Evolutionary conservation across 2,329 filamentous ascomycete species (phyloP).

Genomic region (Geosmithia flava): DNA sequence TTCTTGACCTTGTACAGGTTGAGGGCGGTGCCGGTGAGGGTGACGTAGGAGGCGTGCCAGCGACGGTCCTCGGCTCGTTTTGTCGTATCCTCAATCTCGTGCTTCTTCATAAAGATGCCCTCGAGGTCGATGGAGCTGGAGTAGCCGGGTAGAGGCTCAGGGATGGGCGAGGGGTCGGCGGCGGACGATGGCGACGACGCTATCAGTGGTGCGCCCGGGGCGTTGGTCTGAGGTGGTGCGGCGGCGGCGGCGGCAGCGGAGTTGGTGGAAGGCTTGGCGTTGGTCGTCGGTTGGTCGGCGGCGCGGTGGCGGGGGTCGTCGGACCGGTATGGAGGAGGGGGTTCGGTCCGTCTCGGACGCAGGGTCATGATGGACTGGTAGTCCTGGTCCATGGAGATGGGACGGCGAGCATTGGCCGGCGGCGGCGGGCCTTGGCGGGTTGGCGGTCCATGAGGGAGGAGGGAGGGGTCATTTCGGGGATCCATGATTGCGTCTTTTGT

Average conservation of each 20-base stretch:
- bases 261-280: too few relatives aligned
- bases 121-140: slow-evolving; percentile 42
- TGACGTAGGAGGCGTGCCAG: slow-evolving; percentile 51
- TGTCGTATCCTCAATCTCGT: slow-evolving; percentile 54
- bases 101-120: slow-evolving; percentile 48
- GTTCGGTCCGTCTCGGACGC: slow-evolving; percentile 27
- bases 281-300: too few relatives aligned
- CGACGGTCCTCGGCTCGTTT: slow-evolving; percentile 48
- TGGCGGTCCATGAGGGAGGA: slow-evolving; percentile 19
- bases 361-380: slow-evolving; percentile 39
- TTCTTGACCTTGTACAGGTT: slow-evolving; percentile 52
- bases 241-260: too few relatives aligned
- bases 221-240: neutral
- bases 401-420: slow-evolving; percentile 27
- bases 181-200: neutral
- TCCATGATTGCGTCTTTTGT: neutral
- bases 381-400: slow-evolving; percentile 43
- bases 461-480: neutral
- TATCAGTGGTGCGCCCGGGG: too few relatives aligned
- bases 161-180: neutral
- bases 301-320: slow-evolving; percentile 5
- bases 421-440: slow-evolving; percentile 12
- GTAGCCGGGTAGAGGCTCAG: slow-evolving; percentile 41
- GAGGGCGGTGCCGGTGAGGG: slow-evolving; percentile 56
- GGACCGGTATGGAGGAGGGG: slow-evolving; percentile 33